phyloP scores from a whole-genome alignment of 228 moss, liverwort and hornwort genomes.

The Sphagnum fallax region DNA sequence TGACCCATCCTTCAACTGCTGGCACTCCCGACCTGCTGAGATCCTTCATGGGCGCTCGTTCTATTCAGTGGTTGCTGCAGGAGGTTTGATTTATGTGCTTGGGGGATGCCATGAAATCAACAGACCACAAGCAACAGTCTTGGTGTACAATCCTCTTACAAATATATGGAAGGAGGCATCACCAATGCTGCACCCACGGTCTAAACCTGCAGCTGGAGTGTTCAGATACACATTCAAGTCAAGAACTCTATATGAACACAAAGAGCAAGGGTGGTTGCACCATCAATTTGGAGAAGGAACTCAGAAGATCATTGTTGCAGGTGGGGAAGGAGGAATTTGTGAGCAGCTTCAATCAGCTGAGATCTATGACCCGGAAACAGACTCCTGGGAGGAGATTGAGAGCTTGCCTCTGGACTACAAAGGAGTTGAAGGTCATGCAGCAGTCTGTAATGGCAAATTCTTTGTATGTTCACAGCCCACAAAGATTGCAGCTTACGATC shows the following conservation, averaged over 20 bases:
- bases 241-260: neutral
- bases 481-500: conserved; percentile 2
- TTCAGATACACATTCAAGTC: neutral
- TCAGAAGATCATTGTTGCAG: conserved; percentile 1
- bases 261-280: neutral
- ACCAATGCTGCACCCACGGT: neutral
- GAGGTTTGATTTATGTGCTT: neutral
- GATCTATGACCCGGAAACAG: neutral
- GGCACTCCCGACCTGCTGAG: conserved; percentile 3
- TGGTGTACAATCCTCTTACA: neutral
- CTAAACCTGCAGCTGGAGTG: conserved; percentile 2
- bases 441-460: conserved; percentile 2
- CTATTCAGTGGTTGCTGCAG: conserved; percentile 2
- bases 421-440: conserved; percentile 4
- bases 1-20: conserved; percentile 1
- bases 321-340: conserved; percentile 1
- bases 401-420: neutral
- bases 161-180: conserved; percentile 1
- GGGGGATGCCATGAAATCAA: conserved; percentile 3
- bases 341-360: conserved; percentile 2
- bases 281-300: neutral
- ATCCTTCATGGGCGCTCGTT: conserved; percentile 3
- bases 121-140: conserved; percentile 2
- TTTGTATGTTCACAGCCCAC: conserved; percentile 5
- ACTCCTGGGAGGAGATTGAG: conserved; percentile 4